These are phyloP conservation scores for Aegilops bicornis DNA, from an alignment of 176 grass and related monocot species.

Conservation along the genomic window DNA sequence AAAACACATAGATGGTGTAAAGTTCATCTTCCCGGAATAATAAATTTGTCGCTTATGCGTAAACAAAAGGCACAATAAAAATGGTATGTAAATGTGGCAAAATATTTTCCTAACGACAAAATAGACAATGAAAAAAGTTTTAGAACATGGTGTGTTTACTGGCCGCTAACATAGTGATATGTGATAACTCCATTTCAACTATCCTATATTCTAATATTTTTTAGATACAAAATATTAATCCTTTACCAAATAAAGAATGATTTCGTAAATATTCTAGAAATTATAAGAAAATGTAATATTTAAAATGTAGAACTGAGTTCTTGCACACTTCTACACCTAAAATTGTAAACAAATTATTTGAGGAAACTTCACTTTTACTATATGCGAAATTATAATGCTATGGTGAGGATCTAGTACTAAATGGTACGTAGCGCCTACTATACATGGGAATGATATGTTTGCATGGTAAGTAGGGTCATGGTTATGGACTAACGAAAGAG, in stretches of 20 bases:
- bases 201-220: background rate
- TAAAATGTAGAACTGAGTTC: background rate
- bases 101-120: background rate
- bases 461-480: background rate
- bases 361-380: background rate
- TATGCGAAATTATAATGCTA: background rate
- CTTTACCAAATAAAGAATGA: background rate
- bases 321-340: background rate
- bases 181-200: background rate
- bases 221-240: background rate
- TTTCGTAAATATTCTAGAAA: background rate
- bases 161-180: background rate
- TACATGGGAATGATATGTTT: background rate
- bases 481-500: slow-evolving; percentile 49
- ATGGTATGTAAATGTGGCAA: background rate
- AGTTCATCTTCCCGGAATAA: too few relatives aligned
- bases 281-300: too few relatives aligned
- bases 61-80: background rate
- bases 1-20: background rate
- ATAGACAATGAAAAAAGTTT: background rate
- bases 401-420: background rate
- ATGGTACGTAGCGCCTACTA: background rate
- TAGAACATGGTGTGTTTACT: too few relatives aligned
- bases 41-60: background rate
- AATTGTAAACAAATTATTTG: background rate